Conservation (phyloP, 2,329 filamentous ascomycete species). For the Clarireedia paspali region DNA sequence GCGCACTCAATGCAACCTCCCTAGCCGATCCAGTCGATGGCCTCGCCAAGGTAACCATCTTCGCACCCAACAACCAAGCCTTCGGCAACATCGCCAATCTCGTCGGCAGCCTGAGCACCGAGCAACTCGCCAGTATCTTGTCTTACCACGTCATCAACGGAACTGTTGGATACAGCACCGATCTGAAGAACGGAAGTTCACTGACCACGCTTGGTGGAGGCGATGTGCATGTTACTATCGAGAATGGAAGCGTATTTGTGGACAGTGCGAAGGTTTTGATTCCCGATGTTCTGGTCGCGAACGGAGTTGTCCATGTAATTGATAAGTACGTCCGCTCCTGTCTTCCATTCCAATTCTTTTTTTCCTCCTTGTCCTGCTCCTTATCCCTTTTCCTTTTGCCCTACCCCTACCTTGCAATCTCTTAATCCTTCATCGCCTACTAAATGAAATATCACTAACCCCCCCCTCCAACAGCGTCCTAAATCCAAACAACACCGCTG, state of each 20-base stretch:
- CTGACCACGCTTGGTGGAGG: conserved; percentile 39
- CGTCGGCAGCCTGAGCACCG: conserved; percentile 13
- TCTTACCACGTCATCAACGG: conserved; percentile 57
- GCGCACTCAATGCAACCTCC: conserved; percentile 1
- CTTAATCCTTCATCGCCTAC: background rate
- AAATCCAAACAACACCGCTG: background rate
- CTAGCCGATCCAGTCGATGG: conserved; percentile 13
- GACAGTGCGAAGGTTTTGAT: conserved; percentile 45
- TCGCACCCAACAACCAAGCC: conserved; percentile 19
- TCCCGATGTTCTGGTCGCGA: conserved; percentile 42
- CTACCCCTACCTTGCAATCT: background rate
- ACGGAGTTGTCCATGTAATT: conserved; percentile 51
- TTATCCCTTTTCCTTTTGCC: background rate
- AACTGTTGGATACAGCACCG: conserved; percentile 44
- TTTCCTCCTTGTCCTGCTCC: no score
- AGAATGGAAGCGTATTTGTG: conserved; percentile 36
- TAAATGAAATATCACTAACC: background rate
- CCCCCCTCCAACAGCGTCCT: background rate
- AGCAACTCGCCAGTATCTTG: conserved; percentile 45
- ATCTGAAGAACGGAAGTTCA: conserved; percentile 33
- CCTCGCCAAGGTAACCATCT: conserved; percentile 18
- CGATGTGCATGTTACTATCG: conserved; percentile 37
- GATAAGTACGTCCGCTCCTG: conserved; percentile 31
- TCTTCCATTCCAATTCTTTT: background rate
- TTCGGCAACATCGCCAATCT: conserved; percentile 12